Base-by-base conservation (phyloP, 2,329 filamentous ascomycete genomes). In the Ophiostoma novo-ulmi region DNA sequence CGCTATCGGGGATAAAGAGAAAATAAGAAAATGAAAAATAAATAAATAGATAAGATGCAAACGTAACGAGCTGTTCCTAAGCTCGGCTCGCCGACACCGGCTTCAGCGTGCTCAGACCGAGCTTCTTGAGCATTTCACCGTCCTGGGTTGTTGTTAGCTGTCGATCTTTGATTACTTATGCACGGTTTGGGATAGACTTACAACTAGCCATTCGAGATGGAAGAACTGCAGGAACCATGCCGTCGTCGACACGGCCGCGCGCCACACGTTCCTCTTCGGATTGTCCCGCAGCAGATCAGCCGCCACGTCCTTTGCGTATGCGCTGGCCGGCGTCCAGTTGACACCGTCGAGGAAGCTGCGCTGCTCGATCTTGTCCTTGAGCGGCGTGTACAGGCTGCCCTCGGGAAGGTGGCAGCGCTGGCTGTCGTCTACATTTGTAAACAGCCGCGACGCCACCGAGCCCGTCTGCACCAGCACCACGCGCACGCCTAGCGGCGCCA, bases 391-490 rank as follows among this genome's bases (percentile, higher is more conserved):
- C 41, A 77, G 13, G 67, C 77, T 78, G 0, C 69, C 72, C 48
- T 76, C 76, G 5, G 77, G 78, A 17, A 79, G 63, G 48, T 69
- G 39, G 20, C 73, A 69, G 58, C 73, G 73, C n/a, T 67, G 63
- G 36, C 44, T 64, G 31, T 73, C 72, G 58, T 78, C 77, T 20
- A 73, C 72, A 52, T 78, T 77, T 10, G 75, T 74, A 55, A 74
- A 76, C n/a, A 79, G 71, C 55, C 74, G 75, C 1, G 76, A 76
- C n/a, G 72, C 69, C 69, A 79, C 78, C 35, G 74, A 73, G 2
- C 78, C 78, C 35, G 76, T 77, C 70, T 78, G 71, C 11, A 79
- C 35, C 7, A 75, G 77, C 10, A 79, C 75, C 36, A 78, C 76
- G 17, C 72, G 65, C 10, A 79, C 76, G 22, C 78, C 78, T 5